Evolutionary conservation across 371 early-diverging fungal species (phyloP), one percentile per base, ranked within the genome.

Genomic region (Actinomortierella wolfii): DNA sequence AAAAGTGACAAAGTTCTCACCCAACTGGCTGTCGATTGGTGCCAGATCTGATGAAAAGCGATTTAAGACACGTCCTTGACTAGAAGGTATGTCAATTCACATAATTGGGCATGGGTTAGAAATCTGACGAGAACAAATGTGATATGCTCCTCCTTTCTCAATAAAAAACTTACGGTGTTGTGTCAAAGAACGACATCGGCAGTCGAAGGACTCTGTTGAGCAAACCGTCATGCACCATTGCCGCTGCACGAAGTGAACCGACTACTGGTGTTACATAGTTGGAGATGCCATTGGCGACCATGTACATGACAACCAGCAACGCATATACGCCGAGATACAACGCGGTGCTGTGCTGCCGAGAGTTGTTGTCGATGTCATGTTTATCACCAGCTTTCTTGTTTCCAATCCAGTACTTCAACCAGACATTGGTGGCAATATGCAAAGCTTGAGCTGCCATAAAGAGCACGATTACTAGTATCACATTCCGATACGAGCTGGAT

Each of bases 321-420:
- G 90, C 95, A 61, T 96, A 96, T 13, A 93, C 82, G 3, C 76
- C 78, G 21, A 96, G 77, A 56, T 91, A 89, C 78, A 77, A 52
- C 83, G 70, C n/a, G 86, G 82, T 4, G 67, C 21, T 21, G 44
- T 51, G 47, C 14, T 64, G 44, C 17, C 67, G 49, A 11, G 69
- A 58, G 18, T 76, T 68, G n/a, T 66, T 51, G 17, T 69, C 74
- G 11, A 34, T 11, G 15, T 67, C n/a, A n/a, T n/a, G n/a, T n/a
- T n/a, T n/a, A n/a, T n/a, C n/a, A n/a, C n/a, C n/a, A n/a, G n/a
- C n/a, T n/a, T n/a, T n/a, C n/a, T n/a, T n/a, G n/a, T n/a, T n/a
- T n/a, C n/a, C 57, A 46, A 82, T 81, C 92, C 92, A 91, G 54
- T 83, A 61, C 61, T 89, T 83, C 21, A 92, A 77, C 90, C 92